Evolutionary conservation across 352 stramenopile genomes (phyloP), one percentile per base, ranked within the genome.

Genomic region (Pythium brassicae): DNA sequence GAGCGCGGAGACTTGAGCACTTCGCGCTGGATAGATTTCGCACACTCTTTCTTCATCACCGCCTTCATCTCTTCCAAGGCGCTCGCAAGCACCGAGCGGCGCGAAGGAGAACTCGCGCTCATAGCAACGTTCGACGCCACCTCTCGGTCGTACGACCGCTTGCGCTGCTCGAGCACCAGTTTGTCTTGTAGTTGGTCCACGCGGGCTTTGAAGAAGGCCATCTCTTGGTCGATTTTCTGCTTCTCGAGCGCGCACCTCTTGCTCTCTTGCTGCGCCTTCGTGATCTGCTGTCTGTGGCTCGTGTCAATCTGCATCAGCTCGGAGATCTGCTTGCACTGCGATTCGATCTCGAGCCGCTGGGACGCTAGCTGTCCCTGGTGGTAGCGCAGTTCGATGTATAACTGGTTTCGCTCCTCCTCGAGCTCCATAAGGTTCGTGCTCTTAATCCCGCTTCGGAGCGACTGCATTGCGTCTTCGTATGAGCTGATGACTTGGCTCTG

Each of bases 401-500:
- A 40, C 46, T 89, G 76, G 44, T 53, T 61, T n/a, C 65, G 63
- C 40, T 85, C 78, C 43, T 86, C 67, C 42, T 89, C 76, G 2
- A 89, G 63, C 50, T 89, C 72, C 65, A 86, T 78, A 15, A 81
- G 53, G 50, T 68, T 75, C 2, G 76, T 83, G 50, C 59, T 76
- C 34, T 83, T 86, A 39, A 73, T 59, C 9, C 66, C 66, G 50
- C 59, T 69, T 9, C 78, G 66, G 42, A 89, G 57, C 19, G 69
- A 64, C 51, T 89, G 76, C 68, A 86, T 82, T 2, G 69, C 69
- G 34, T 86, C 74, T 51, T 86, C 74, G 51, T 87, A 89, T 5
- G 72, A 72, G 5, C 54, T 62, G 1, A 89, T 39, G n/a, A 75
- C 50, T 20, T 83, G 69, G 6, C 61, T 73, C 50, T 89, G 78